These are phyloP conservation scores for Forsythia viridissima DNA, from an alignment of 257 asterid genomes.

Conservation along the genomic window DNA sequence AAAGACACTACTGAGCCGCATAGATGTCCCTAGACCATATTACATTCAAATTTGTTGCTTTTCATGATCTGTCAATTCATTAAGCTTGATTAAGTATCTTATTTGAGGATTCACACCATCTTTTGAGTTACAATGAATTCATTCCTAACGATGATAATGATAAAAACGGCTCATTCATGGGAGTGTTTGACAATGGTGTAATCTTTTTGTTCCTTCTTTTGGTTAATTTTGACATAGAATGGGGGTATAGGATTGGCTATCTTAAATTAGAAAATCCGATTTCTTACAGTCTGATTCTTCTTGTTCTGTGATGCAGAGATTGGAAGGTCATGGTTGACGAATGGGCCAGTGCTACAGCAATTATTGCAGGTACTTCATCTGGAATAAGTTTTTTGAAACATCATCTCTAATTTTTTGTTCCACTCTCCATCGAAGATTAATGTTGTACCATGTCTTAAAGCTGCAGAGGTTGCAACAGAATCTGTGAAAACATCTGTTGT, in stretches of 20 bases:
- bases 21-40: background rate
- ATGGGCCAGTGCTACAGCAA: conserved; percentile 53
- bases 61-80: background rate
- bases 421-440: background rate
- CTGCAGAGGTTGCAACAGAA: conserved; percentile 50
- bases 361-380: conserved; percentile 51
- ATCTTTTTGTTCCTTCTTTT: background rate
- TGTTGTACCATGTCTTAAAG: conserved; percentile 7
- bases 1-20: background rate
- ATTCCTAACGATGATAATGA: background rate
- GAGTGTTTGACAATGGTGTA: too few relatives aligned
- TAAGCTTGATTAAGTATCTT: background rate
- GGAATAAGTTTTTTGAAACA: background rate
- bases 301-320: conserved; percentile 38
- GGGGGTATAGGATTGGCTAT: background rate
- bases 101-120: background rate
- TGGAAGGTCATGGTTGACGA: conserved; percentile 69
- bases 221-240: background rate
- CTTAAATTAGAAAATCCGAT: background rate
- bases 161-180: background rate
- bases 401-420: background rate
- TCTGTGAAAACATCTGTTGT: conserved; percentile 55
- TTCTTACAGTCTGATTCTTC: background rate
- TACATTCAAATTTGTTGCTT: too few relatives aligned
- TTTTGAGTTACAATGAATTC: background rate